Percentiles rank a stretch among this genome's conserved stretches.
Conservation (phyloP, 257 asterid genomes). For the Solanum arcanum region DNA sequence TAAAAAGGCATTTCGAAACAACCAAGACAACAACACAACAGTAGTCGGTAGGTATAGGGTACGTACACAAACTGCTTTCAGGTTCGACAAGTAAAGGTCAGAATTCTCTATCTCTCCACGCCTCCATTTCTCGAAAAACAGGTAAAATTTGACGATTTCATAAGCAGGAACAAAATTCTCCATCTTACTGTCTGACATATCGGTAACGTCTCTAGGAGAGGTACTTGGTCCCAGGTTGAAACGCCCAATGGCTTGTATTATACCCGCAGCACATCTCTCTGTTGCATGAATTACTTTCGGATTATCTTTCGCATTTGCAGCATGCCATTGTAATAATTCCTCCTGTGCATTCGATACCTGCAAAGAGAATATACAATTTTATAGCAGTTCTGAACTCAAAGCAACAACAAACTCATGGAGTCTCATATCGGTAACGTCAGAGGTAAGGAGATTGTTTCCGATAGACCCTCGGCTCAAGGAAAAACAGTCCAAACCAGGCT, state of each 20-base stretch:
- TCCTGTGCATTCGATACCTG: constrained; percentile 92
- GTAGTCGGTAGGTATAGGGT: neutral
- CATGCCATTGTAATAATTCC: constrained; percentile 90
- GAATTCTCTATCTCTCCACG: constrained; percentile 78
- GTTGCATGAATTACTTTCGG: constrained; percentile 76
- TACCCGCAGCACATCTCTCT: constrained; percentile 95
- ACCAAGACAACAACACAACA: neutral
- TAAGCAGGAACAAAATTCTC: constrained; percentile 66
- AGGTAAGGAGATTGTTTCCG: neutral
- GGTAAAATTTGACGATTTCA: constrained; percentile 71
- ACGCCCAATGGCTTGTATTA: constrained; percentile 84
- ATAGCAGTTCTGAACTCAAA: neutral
- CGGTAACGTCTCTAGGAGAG: constrained; percentile 69
- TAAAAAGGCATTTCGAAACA: neutral
- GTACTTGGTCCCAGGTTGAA: constrained; percentile 77
- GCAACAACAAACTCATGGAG: neutral
- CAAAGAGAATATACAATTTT: neutral
- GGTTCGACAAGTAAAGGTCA: constrained; percentile 48
- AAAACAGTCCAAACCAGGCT: neutral
- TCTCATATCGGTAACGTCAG: too few species aligned
- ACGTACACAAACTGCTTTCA: constrained; percentile 67
- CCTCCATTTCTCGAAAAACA: constrained; percentile 84
- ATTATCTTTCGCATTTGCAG: constrained; percentile 71
- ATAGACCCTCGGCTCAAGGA: neutral
- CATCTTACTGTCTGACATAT: constrained; percentile 35